Conservation (phyloP, 257 asterid genomes). For the Penstemon barbatus region DNA sequence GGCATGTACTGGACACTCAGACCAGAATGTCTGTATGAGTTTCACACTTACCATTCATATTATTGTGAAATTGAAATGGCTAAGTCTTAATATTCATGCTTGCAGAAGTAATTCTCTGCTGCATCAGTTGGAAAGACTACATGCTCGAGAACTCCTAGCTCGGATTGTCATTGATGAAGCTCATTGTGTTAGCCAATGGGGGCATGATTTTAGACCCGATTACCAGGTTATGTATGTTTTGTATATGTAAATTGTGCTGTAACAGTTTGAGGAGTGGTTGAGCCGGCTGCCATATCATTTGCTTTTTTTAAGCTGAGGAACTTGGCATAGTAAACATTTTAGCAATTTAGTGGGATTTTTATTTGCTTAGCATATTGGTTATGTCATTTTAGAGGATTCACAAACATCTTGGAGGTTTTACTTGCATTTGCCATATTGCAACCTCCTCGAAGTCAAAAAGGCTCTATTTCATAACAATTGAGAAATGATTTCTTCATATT, state of each 20-base stretch:
- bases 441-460: constrained; percentile 3
- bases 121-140: constrained; percentile 80
- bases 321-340: neutral
- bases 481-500: constrained; percentile 28
- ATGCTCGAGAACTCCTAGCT: constrained; percentile 74
- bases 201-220: constrained; percentile 99
- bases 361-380: constrained; percentile 1
- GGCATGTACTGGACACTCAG: no score
- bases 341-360: neutral
- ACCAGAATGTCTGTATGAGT: neutral
- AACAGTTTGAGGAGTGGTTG: neutral
- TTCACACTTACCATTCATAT: constrained; percentile 8
- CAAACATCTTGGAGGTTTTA: no score
- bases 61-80: constrained; percentile 19
- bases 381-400: constrained; percentile 4
- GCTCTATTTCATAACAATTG: constrained; percentile 1
- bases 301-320: constrained; percentile 19
- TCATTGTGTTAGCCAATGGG: constrained; percentile 99
- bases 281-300: constrained; percentile 17
- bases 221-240: constrained; percentile 68
- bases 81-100: constrained; percentile 15
- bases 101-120: constrained; percentile 89
- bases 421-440: constrained; percentile 15
- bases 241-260: constrained; percentile 3
- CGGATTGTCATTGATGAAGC: constrained; percentile 99